Base-by-base conservation (phyloP, 2,329 filamentous ascomycete genomes). In the Elsinoe ampelina region DNA sequence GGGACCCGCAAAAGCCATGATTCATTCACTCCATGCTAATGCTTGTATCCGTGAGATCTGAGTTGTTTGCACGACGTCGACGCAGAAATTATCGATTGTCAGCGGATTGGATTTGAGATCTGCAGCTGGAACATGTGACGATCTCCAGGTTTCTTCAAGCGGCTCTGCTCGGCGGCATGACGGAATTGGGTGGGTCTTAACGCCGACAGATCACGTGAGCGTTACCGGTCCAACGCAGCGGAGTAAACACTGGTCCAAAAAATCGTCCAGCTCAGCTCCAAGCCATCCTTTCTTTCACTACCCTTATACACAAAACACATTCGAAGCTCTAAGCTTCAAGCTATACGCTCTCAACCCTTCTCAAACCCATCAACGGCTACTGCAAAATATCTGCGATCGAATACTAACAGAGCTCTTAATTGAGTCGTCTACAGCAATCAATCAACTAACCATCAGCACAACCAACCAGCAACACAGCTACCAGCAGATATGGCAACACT, bases 401-500 rank as follows among this genome's bases (percentile, higher is more conserved):
- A 63, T 66, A 69, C 67, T 69, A 69, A 71, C 64, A 63, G 67
- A 69, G 64, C 66, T 65, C 66, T 70, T 68, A 50, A 69, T 62
- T 68, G 67, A 65, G 63, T 61, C 66, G 66, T 68, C 65, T 67
- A 52, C 61, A 61, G 42, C 26, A 47, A 47, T 32, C 41, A 36
- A 51, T 30, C 35, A 51, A 58, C 22, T 56, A 57, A 54, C 51
- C 55, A 51, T 35, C 52, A 56, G 41, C 55, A 54, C 13, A 48
- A 52, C 26, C 35, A 22, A 32, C 30, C 39, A 41, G 48, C 13
- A 35, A 54, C 17, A 50, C 48, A 45, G 30, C 48, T 43, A 32
- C 22, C 61, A 54, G 66, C 68, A 70, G 71, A 68, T 69, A 97
- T 97, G 92, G 89, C 92, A 71, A 87, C 85, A 72, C 76, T 81